Evolutionary conservation across 139 green algal species (phyloP).

Genomic region (Asterochloris sp.): DNA sequence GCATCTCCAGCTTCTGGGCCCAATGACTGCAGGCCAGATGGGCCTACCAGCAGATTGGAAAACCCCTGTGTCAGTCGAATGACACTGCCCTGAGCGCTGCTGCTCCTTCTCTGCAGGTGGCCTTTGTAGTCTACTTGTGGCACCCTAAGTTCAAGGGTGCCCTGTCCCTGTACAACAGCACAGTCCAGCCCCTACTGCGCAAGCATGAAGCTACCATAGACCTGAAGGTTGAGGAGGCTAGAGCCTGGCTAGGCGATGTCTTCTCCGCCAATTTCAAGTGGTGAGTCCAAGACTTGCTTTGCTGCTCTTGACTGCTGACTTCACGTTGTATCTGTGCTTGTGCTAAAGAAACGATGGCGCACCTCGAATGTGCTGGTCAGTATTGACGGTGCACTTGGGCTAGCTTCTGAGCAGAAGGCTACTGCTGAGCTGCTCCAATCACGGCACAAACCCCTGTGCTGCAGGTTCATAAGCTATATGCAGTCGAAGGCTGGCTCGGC

Average conservation of each 20-base stretch:
- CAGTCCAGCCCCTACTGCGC: constrained; percentile 5
- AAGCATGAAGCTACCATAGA: constrained; percentile 14
- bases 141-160: constrained; percentile 31
- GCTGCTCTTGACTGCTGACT: background rate
- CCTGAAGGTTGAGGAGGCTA: constrained; percentile 17
- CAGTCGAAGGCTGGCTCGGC: constrained; percentile 16
- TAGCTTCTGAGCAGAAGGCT: background rate
- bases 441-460: background rate
- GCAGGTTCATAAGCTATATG: constrained; percentile 11
- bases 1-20: background rate
- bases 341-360: background rate
- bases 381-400: background rate
- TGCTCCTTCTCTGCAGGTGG: constrained; percentile 26
- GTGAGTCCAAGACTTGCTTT: background rate
- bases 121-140: constrained; percentile 56
- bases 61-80: background rate
- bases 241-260: constrained; percentile 1
- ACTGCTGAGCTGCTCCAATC: background rate
- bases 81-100: constrained; percentile 17
- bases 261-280: constrained; percentile 9
- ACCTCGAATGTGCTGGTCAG: background rate
- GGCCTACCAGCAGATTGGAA: background rate
- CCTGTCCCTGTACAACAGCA: constrained; percentile 30
- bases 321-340: background rate
- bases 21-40: background rate